Conservation (phyloP, 306 rosid genomes). For the Dalbergia oliveri region DNA sequence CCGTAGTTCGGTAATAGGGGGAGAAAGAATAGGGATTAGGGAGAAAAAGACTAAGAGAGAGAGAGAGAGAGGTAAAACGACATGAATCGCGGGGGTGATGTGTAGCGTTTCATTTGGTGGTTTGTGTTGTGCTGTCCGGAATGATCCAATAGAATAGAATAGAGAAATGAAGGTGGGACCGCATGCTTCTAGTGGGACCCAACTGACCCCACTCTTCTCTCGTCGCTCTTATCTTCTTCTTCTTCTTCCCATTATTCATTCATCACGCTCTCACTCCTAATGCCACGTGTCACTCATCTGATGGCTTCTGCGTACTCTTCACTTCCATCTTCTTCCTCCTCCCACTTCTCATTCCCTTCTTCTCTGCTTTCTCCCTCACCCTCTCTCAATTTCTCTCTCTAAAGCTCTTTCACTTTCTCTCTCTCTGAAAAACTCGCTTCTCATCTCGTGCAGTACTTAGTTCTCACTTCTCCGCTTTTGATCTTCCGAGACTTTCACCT, state of each 20-base stretch:
- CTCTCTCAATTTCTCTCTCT: slow-evolving; percentile 7
- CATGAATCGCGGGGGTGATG: not conserved
- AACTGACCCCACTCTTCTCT: slow-evolving; percentile 2
- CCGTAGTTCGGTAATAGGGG: not conserved
- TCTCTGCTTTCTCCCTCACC: not conserved
- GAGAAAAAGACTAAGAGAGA: not conserved
- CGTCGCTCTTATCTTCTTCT: slow-evolving; percentile 43
- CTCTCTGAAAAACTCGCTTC: slow-evolving; percentile 16
- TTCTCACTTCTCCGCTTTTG: not conserved
- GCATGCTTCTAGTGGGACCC: slow-evolving; percentile 49
- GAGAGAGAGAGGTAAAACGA: not conserved
- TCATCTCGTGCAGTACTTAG: too few species aligned
- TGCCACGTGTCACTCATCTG: slow-evolving; percentile 63
- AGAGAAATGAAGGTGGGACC: slow-evolving; percentile 47
- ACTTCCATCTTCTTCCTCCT: not conserved
- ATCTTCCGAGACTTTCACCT: slow-evolving; percentile 4
- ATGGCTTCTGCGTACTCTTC: not conserved
- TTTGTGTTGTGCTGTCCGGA: not conserved
- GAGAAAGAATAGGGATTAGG: too few species aligned
- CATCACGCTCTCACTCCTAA: not conserved
- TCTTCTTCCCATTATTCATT: not conserved
- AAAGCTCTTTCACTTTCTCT: too few species aligned
- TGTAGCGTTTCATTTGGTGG: not conserved
- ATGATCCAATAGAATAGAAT: slow-evolving; percentile 33
- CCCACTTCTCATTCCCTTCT: not conserved